These are phyloP conservation scores for Peronospora tabacina DNA, from an alignment of 352 stramenopile genomes.

Conservation along the genomic window DNA sequence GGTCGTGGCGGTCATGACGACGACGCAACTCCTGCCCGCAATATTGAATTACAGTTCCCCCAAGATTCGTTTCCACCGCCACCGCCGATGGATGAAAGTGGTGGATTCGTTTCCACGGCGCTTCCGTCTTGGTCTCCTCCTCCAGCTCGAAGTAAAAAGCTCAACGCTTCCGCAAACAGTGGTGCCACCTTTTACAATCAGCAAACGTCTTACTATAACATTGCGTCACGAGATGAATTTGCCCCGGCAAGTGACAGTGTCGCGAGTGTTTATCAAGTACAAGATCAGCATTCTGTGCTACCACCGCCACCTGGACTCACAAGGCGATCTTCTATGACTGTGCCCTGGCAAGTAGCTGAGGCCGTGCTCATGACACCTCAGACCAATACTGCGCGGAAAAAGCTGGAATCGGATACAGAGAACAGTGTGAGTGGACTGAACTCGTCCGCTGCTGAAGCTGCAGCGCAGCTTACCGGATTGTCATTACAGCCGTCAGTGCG, in stretches of 20 bases:
- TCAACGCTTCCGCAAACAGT: constrained; percentile 35
- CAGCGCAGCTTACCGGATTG: constrained; percentile 54
- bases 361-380: constrained; percentile 76
- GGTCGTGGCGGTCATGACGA: constrained; percentile 21
- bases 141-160: constrained; percentile 56
- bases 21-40: constrained; percentile 12
- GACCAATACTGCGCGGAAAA: constrained; percentile 57
- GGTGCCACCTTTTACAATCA: constrained; percentile 58
- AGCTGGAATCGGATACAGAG: constrained; percentile 45
- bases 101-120: constrained; percentile 52
- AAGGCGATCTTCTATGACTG: constrained; percentile 74
- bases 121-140: constrained; percentile 80
- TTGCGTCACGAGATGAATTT: constrained; percentile 52
- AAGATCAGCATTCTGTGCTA: constrained; percentile 63
- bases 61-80: constrained; percentile 72
- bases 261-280: constrained; percentile 11
- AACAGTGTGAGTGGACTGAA: constrained; percentile 35
- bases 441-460: constrained; percentile 52
- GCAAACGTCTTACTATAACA: constrained; percentile 64
- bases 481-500: constrained; percentile 34
- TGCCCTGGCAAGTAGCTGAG: constrained; percentile 80
- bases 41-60: constrained; percentile 42
- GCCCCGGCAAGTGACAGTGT: constrained; percentile 12
- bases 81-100: constrained; percentile 54
- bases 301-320: constrained; percentile 62